Base-by-base conservation (phyloP, 306 rosid genomes). In the Cucurbita pepo region DNA sequence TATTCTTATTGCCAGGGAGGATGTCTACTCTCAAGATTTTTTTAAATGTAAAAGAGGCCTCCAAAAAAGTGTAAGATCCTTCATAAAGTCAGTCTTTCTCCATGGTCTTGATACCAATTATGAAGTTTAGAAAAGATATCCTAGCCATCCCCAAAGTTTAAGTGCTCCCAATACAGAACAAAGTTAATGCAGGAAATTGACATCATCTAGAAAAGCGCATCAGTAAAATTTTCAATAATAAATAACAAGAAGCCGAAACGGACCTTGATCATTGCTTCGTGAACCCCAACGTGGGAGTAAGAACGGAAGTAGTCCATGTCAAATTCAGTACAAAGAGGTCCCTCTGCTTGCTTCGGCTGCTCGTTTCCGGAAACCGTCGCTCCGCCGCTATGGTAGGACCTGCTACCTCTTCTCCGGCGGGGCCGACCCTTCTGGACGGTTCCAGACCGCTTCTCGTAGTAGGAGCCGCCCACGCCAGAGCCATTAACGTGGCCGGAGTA, bases 231-330 rank as follows among this genome's bases (percentile, higher is more conserved):
- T 5, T 66, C 72, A 44, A 19, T 9, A 15, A 48, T 21, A 62
- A 37, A 47, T 25, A 21, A 38, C 7, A 43, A 5, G 4, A n/a
- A 10, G 8, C 64, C 56, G 11, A 44, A 56, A 40, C 14, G 36
- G 69, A 89, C 98, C 98, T 94, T 94, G 82, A 94, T 90, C 98
- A 94, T 94, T 76, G 89, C 98, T 74, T 94, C 95, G 77, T 94
- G 98, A 78, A 94, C 89, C 16, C 98, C 98, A 52, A 94, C 95
- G 82, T 94, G 96, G 22, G 98, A 85, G 76, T 94, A 94, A 56
- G 98, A 90, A 69, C 89, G 91, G 77, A 94, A 94, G 78, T 94
- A 94, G 56, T 97, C 98, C 85, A 82, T 80, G 82, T 94, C 98
- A 72, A 89, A 90, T 80, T 90, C 98, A 14, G 98, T 90, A 79